Evolutionary conservation across 2,329 filamentous ascomycete species (phyloP).

Genomic region (Aspergillus eucalypticola): DNA sequence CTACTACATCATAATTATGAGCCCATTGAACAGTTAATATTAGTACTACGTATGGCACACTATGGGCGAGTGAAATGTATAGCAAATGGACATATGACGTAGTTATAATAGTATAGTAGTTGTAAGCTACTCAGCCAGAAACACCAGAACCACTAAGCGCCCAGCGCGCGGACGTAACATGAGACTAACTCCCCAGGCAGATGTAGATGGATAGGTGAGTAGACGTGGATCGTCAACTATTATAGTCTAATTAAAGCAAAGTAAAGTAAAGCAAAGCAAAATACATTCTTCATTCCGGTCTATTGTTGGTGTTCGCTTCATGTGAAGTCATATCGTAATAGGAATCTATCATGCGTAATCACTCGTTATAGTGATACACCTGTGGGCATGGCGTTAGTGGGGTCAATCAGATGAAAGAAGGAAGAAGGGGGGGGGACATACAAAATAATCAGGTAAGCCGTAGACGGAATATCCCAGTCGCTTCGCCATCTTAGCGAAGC

Average conservation of each 20-base stretch:
- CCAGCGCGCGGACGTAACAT: not conserved
- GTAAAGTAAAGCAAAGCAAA: too few relatives aligned
- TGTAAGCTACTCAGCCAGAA: not conserved
- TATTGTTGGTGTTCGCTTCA: not conserved
- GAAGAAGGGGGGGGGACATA: conserved; percentile 47
- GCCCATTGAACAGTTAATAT: too few relatives aligned
- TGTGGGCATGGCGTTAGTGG: conserved; percentile 37
- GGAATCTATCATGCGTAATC: conserved; percentile 28
- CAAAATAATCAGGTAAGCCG: conserved; percentile 96
- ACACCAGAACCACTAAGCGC: not conserved
- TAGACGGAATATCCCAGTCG: conserved; percentile 80
- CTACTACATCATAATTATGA: too few relatives aligned
- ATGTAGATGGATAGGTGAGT: not conserved
- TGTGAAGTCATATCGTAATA: not conserved
- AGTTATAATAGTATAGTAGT: not conserved
- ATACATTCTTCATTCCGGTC: not conserved
- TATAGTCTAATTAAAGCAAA: not conserved
- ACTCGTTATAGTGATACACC: conserved; percentile 92
- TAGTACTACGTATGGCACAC: too few relatives aligned
- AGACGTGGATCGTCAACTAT: not conserved
- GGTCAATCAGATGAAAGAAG: not conserved
- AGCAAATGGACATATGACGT: too few relatives aligned
- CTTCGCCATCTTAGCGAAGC: conserved; percentile 95
- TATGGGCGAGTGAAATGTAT: too few relatives aligned
- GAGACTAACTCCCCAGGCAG: not conserved